Evolutionary conservation across 2,329 filamentous ascomycete species (phyloP).

Genomic region (Aquanectria penicillioides): DNA sequence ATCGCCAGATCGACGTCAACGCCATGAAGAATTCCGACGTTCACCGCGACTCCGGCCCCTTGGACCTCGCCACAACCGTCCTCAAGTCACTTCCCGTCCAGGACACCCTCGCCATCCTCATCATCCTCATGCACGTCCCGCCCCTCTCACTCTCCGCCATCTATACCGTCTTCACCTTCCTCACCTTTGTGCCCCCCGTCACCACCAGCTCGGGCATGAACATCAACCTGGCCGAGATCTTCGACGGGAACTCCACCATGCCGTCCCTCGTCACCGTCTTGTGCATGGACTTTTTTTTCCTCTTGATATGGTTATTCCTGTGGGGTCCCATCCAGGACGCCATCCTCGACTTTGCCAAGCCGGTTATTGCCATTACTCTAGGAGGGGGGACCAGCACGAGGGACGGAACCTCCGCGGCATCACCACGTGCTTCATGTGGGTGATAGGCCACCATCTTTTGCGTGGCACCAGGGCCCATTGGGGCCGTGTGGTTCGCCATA

Average conservation of each 20-base stretch:
- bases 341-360: slow-evolving; percentile 89
- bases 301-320: slow-evolving; percentile 87
- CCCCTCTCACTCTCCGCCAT: slow-evolving; percentile 88
- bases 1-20: slow-evolving; percentile 77
- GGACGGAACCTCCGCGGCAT: slow-evolving; percentile 78
- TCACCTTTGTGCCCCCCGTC: slow-evolving; percentile 90
- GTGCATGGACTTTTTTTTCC: slow-evolving; percentile 83
- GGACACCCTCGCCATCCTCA: slow-evolving; percentile 96
- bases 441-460: slow-evolving; percentile 65
- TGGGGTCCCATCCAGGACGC: slow-evolving; percentile 90
- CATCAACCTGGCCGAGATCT: slow-evolving; percentile 88
- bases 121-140: slow-evolving; percentile 92
- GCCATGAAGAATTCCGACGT: slow-evolving; percentile 73
- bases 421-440: slow-evolving; percentile 75
- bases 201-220: slow-evolving; percentile 82
- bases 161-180: slow-evolving; percentile 89
- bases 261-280: slow-evolving; percentile 87
- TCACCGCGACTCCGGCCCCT: slow-evolving; percentile 75
- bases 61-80: slow-evolving; percentile 85
- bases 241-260: slow-evolving; percentile 86
- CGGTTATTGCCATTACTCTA: slow-evolving; percentile 90
- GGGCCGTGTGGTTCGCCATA: slow-evolving; percentile 56
- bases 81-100: slow-evolving; percentile 89
- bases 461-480: slow-evolving; percentile 61
- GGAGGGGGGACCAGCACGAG: slow-evolving; percentile 80